phyloP scores from a whole-genome alignment of 2,329 filamentous ascomycete genomes.

The Alternaria infectoria region DNA sequence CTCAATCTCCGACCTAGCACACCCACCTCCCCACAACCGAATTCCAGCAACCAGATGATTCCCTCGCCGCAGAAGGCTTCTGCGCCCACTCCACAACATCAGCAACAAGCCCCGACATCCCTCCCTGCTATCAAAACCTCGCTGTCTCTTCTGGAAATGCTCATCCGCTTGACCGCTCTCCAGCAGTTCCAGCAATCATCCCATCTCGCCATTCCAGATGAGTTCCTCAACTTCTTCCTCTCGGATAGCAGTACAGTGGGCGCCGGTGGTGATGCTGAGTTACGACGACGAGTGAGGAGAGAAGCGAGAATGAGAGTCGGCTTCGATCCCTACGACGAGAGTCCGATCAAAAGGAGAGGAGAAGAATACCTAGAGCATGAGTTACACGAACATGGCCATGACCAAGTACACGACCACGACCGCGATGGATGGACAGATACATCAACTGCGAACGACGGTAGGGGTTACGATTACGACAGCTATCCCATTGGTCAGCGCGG shows the following conservation, averaged over 20 bases:
- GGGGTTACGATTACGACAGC: constrained; percentile 37
- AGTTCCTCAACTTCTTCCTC: constrained; percentile 87
- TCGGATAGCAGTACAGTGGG: constrained; percentile 71
- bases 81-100: constrained; percentile 11
- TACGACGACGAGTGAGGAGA: constrained; percentile 64
- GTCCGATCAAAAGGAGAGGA: constrained; percentile 68
- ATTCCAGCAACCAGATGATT: constrained; percentile 35
- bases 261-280: constrained; percentile 66
- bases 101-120: constrained; percentile 17
- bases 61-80: constrained; percentile 32
- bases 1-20: constrained; percentile 51
- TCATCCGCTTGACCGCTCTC: constrained; percentile 82
- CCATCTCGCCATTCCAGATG: constrained; percentile 87
- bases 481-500: constrained; percentile 30
- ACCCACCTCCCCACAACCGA: constrained; percentile 22
- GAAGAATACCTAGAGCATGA: constrained; percentile 67
- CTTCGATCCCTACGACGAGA: constrained; percentile 76
- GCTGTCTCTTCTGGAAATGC: constrained; percentile 84
- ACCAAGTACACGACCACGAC: not conserved
- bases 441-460: constrained; percentile 2
- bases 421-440: not conserved
- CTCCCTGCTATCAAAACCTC: constrained; percentile 66
- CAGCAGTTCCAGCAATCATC: constrained; percentile 92
- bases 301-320: constrained; percentile 69
- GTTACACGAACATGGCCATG: constrained; percentile 22